Conservation (phyloP, 108 stramenopile species). For the Conticribra guillardii region DNA sequence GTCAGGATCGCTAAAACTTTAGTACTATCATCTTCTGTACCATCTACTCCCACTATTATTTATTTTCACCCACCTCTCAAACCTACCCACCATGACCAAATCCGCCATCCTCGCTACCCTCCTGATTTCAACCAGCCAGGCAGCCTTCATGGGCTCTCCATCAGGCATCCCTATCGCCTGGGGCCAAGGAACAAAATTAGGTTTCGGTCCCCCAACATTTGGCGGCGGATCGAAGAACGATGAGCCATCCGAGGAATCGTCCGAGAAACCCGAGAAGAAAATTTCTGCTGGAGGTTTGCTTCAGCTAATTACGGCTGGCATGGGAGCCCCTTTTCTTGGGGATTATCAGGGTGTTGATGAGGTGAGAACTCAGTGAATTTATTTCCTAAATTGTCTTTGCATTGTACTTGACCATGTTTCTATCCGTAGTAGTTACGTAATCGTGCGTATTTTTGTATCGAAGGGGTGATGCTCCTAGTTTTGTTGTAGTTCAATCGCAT, state of each 20-base stretch:
- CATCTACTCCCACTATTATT: background rate
- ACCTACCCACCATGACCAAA: slow-evolving; percentile 16
- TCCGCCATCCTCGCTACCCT: slow-evolving; percentile 7
- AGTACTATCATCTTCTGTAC: background rate
- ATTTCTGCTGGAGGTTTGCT: slow-evolving; percentile 65
- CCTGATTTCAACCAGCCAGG: slow-evolving; percentile 1
- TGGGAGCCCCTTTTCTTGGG: slow-evolving; percentile 83
- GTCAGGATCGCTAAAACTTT: background rate
- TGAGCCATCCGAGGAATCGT: background rate
- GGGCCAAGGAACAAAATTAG: slow-evolving; percentile 21
- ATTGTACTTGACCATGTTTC: no score
- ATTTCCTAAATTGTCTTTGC: no score
- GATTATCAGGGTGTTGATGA: slow-evolving; percentile 84
- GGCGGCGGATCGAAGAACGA: slow-evolving; percentile 25
- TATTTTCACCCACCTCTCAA: no score
- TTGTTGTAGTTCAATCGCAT: no score
- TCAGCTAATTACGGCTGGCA: slow-evolving; percentile 82
- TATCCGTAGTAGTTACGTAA: no score
- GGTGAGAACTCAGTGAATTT: slow-evolving; percentile 12
- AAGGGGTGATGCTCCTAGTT: no score
- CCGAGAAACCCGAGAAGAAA: slow-evolving; percentile 59
- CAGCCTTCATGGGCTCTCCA: slow-evolving; percentile 24
- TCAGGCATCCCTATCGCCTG: slow-evolving; percentile 4
- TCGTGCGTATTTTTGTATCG: no score
- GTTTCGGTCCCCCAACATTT: slow-evolving; percentile 32